Evolutionary conservation across 139 green algal species (phyloP).

Genomic region (Tetradesmus lagerheimii): DNA sequence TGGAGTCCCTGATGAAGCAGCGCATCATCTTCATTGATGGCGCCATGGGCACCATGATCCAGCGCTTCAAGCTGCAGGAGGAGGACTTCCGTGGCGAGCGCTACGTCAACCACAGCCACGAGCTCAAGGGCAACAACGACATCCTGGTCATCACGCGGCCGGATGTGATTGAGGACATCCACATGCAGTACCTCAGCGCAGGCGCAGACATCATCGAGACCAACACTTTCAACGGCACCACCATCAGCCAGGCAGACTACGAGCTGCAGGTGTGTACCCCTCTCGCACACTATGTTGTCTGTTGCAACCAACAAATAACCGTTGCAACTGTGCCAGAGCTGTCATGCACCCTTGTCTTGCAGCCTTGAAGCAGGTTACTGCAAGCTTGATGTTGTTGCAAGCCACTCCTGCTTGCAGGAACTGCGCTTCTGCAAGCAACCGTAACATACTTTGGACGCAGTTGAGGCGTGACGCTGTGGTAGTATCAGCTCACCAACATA

Average conservation of each 20-base stretch:
- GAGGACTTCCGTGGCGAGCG: conserved; percentile 90
- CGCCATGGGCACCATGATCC: conserved; percentile 96
- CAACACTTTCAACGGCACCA: conserved; percentile 98
- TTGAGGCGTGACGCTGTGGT: no score
- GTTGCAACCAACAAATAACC: no score
- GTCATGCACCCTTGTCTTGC: no score
- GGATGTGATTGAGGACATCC: conserved; percentile 95
- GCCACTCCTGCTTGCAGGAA: no score
- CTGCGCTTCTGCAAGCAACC: no score
- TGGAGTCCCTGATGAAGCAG: conserved; percentile 88
- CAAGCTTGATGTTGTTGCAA: no score
- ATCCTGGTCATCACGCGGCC: conserved; percentile 95
- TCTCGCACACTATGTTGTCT: no score
- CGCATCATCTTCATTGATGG: conserved; percentile 97
- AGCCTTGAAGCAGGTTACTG: no score
- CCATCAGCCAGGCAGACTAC: conserved; percentile 95
- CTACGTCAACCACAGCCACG: conserved; percentile 81
- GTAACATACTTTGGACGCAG: no score
- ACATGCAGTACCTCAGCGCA: conserved; percentile 91
- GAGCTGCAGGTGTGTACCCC: conserved; percentile 79
- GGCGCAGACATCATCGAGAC: conserved; percentile 99
- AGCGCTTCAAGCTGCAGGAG: conserved; percentile 91
- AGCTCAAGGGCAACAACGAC: conserved; percentile 99
- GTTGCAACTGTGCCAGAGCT: no score
- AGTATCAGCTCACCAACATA: no score